These are phyloP conservation scores for Penicillium lagena DNA, from an alignment of 495 filamentous ascomycete species.

Conservation along the genomic window DNA sequence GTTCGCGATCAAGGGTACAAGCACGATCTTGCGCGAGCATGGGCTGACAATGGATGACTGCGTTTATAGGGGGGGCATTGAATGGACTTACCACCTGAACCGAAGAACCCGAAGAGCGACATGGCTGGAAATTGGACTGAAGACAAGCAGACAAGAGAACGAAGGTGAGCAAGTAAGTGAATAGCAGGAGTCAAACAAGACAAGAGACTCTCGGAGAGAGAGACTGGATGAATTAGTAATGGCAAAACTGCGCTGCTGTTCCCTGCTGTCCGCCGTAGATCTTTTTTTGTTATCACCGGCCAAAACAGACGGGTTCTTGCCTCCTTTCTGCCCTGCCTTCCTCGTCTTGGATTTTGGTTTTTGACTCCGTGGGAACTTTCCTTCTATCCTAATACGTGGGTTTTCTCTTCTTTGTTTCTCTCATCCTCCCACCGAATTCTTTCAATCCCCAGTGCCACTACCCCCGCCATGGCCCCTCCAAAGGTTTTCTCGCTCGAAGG, in stretches of 20 bases:
- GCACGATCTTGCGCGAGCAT: too few species aligned
- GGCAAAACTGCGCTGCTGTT: conserved; percentile 13
- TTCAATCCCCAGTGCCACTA: conserved; percentile 17
- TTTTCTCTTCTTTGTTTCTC: conserved; percentile 4
- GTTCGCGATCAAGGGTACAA: neutral
- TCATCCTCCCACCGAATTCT: conserved; percentile 4
- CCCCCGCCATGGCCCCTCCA: conserved; percentile 45
- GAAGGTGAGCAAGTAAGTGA: conserved; percentile 1
- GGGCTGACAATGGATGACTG: neutral
- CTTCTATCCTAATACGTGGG: neutral
- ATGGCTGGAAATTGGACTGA: neutral
- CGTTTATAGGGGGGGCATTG: neutral
- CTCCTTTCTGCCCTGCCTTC: conserved; percentile 1
- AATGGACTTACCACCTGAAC: conserved; percentile 28
- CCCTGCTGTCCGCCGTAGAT: conserved; percentile 8
- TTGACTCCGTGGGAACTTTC: neutral
- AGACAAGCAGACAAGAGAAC: neutral
- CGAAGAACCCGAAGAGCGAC: conserved; percentile 39
- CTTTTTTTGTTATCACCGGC: conserved; percentile 20
- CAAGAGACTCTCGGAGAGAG: neutral
- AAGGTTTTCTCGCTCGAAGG: conserved; percentile 88
- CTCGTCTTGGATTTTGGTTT: conserved; percentile 1
- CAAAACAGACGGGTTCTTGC: conserved; percentile 11
- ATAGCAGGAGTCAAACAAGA: neutral
- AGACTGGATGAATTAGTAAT: conserved; percentile 19